Conservation (phyloP, 169 alveolate species). For the Theileria luwenshuni region DNA sequence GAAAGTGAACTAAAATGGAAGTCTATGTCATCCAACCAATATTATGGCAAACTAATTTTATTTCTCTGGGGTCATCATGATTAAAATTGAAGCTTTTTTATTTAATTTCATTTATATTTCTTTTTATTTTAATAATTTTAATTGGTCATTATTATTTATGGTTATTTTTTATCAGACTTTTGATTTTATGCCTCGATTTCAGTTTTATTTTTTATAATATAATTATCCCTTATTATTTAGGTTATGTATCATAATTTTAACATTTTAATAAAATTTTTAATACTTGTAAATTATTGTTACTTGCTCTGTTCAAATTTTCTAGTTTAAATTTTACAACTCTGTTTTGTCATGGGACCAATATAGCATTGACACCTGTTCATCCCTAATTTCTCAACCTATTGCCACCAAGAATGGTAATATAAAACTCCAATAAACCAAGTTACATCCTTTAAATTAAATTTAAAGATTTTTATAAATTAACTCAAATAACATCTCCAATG, state of each 20-base stretch:
- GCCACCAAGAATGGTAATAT: no score
- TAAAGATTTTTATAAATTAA: no score
- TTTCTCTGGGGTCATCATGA: constrained; percentile 16
- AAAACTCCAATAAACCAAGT: no score
- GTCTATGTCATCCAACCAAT: no score
- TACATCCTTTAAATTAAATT: no score
- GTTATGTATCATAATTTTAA: constrained; percentile 1
- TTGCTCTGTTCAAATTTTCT: not conserved
- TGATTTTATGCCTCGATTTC: not conserved
- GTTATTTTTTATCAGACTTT: not conserved
- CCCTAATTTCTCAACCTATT: constrained; percentile 1
- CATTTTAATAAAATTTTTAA: constrained; percentile 3
- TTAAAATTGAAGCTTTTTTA: not conserved
- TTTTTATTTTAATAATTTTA: constrained; percentile 3
- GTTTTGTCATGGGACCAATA: not conserved
- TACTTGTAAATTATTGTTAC: constrained; percentile 11
- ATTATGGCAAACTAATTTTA: not conserved
- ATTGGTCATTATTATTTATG: not conserved
- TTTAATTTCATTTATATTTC: not conserved
- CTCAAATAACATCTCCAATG: no score
- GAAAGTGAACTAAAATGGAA: no score
- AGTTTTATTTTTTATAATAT: constrained; percentile 1
- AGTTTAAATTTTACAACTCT: not conserved
- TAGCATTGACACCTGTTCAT: constrained; percentile 6
- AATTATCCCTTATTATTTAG: not conserved